A percentile compares a stretch with the other conserved stretches of the same genome.
phyloP scores from a whole-genome alignment of 1,284 basidiomycete genomes.

The Trichosporon faecale region DNA sequence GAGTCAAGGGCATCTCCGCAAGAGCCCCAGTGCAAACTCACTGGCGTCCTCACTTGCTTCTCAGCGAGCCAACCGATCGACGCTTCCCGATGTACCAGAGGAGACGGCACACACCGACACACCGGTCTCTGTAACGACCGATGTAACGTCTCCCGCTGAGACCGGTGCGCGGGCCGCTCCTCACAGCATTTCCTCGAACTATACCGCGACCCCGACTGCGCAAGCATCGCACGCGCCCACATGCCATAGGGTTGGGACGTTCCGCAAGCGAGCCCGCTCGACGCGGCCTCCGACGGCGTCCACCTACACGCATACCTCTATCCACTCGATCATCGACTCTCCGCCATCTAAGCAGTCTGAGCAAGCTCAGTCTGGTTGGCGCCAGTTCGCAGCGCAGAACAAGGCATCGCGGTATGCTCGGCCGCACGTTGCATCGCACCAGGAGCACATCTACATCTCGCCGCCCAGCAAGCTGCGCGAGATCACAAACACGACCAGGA shows the following conservation, averaged over 20 bases:
- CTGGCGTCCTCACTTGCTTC: not conserved
- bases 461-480: not conserved
- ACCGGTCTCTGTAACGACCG: not conserved
- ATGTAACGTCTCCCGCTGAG: not conserved
- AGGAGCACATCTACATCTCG: not conserved
- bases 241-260: not conserved
- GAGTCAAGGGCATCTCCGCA: not conserved
- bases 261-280: not conserved
- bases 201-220: not conserved
- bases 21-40: conserved; percentile 2
- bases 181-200: not conserved
- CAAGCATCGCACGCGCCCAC: not conserved
- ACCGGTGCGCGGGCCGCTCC: not conserved
- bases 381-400: conserved; percentile 2
- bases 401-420: not conserved
- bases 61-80: not conserved
- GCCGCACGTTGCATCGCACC: not conserved
- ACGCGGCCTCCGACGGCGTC: not conserved
- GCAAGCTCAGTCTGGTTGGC: not conserved
- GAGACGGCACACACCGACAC: not conserved
- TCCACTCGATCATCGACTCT: not conserved
- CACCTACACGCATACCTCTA: not conserved
- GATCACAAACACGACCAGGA: not conserved
- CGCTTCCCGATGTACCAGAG: conserved; percentile 1
- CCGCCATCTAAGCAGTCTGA: not conserved